phyloP scores from a whole-genome alignment of 208 protist species.

The Acanthamoeba sp. region DNA sequence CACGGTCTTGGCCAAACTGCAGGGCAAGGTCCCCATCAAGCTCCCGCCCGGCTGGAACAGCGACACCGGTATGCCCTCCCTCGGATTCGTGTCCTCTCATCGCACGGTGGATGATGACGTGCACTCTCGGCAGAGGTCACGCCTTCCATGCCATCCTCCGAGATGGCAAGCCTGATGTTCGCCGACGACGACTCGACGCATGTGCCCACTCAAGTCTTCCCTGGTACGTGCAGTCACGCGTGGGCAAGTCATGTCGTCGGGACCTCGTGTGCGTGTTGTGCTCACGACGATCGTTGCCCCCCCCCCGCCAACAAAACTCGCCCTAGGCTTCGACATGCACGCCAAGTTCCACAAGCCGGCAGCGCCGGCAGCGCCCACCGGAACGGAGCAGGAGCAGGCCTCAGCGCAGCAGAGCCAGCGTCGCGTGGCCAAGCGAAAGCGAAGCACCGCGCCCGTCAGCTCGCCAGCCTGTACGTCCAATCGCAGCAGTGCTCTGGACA shows the following conservation, averaged over 20 bases:
- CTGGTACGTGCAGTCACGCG: background rate
- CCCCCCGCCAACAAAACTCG: too few relatives aligned
- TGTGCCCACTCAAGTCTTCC: slow-evolving; percentile 36
- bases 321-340: background rate
- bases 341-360: slow-evolving; percentile 33
- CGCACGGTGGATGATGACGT: background rate
- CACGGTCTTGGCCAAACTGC: background rate
- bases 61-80: background rate
- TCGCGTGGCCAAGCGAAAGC: background rate
- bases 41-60: slow-evolving; percentile 21
- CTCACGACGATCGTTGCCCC: too few relatives aligned
- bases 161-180: background rate
- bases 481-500: background rate
- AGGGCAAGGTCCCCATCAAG: slow-evolving; percentile 42
- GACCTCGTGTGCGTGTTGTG: too few relatives aligned
- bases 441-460: background rate
- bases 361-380: background rate
- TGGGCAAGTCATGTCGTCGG: too few relatives aligned
- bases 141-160: background rate
- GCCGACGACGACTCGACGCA: background rate
- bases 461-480: background rate
- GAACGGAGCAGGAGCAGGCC: background rate
- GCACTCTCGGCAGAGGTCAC: background rate
- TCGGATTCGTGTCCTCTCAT: background rate
- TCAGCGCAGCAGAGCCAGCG: background rate